These are phyloP conservation scores for Cyberlindnera bimundalis DNA, from an alignment of 805 yeast species.

Conservation along the genomic window DNA sequence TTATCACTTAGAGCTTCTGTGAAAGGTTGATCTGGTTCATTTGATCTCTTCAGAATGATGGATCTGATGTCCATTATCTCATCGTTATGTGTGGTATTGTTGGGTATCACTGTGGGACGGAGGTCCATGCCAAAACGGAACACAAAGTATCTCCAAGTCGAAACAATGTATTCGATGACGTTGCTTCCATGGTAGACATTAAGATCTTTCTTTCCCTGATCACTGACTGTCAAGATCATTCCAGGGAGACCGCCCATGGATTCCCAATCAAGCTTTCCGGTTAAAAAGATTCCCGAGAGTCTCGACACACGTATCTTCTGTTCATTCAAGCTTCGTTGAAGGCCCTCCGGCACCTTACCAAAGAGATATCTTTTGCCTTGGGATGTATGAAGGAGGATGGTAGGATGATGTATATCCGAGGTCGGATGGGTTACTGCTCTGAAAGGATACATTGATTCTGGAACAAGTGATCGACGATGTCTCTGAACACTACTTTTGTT, in stretches of 20 bases:
- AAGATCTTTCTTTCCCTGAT: conserved; percentile 61
- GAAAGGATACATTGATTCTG: conserved; percentile 43
- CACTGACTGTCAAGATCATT: conserved; percentile 73
- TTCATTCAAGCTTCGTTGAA: conserved; percentile 72
- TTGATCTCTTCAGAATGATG: conserved; percentile 9
- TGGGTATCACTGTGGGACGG: conserved; percentile 27
- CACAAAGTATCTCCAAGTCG: conserved; percentile 85
- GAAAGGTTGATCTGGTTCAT: conserved; percentile 7
- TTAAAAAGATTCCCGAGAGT: conserved; percentile 62
- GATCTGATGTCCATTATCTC: conserved; percentile 30
- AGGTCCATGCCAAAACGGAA: conserved; percentile 70
- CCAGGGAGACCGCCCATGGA: conserved; percentile 95
- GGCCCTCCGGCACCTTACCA: conserved; percentile 83
- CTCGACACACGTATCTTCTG: conserved; percentile 54
- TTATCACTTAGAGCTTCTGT: conserved; percentile 2
- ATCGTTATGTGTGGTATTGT: conserved; percentile 29
- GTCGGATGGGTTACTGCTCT: conserved; percentile 59
- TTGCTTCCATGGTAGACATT: conserved; percentile 52
- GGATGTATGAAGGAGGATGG: conserved; percentile 41
- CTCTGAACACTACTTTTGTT: not conserved
- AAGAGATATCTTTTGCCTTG: conserved; percentile 50
- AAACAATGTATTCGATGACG: conserved; percentile 52
- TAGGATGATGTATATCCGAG: conserved; percentile 55
- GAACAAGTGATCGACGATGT: not conserved
- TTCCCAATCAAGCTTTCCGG: conserved; percentile 77